phyloP scores from a whole-genome alignment of 2,329 filamentous ascomycete genomes.

The Hypocreales sp. region DNA sequence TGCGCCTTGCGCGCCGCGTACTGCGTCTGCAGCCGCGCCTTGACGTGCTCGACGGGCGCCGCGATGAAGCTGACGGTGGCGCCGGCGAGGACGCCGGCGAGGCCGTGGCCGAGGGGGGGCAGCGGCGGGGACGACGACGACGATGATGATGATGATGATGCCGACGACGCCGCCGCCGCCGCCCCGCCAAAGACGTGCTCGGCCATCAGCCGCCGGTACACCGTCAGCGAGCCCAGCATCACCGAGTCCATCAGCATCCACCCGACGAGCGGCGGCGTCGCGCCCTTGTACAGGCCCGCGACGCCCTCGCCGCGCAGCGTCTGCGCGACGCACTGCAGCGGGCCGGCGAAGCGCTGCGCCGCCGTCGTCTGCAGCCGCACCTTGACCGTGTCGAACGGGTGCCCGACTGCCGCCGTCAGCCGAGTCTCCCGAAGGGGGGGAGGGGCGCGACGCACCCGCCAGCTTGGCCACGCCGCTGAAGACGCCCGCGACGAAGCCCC shows the following conservation, averaged over 20 bases:
- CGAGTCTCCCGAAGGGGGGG: too few species aligned
- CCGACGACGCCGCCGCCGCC: conserved; percentile 6
- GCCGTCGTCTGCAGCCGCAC: conserved; percentile 84
- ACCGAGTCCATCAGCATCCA: conserved; percentile 97
- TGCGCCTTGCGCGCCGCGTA: conserved; percentile 68
- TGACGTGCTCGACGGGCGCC: conserved; percentile 87
- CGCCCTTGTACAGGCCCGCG: conserved; percentile 82
- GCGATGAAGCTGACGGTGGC: conserved; percentile 86
- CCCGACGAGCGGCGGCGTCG: conserved; percentile 77
- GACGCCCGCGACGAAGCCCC: conserved; percentile 93
- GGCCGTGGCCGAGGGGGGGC: conserved; percentile 65
- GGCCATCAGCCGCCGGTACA: conserved; percentile 74
- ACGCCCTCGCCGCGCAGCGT: conserved; percentile 79
- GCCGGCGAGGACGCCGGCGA: conserved; percentile 78
- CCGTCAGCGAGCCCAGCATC: conserved; percentile 83
- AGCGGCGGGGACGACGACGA: too few species aligned
- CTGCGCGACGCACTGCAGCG: conserved; percentile 69
- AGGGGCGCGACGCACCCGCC: conserved; percentile 40
- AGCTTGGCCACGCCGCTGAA: conserved; percentile 91
- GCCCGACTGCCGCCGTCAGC: too few species aligned
- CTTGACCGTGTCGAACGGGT: conserved; percentile 91
- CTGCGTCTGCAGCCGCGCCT: conserved; percentile 86
- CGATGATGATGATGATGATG: too few species aligned
- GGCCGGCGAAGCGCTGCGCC: conserved; percentile 63
- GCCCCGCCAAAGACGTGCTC: conserved; percentile 55